Percentiles rank a stretch among this genome's conserved stretches.
phyloP scores from a whole-genome alignment of 75 land plant genomes.

The Pseudotsuga menziesii region DNA sequence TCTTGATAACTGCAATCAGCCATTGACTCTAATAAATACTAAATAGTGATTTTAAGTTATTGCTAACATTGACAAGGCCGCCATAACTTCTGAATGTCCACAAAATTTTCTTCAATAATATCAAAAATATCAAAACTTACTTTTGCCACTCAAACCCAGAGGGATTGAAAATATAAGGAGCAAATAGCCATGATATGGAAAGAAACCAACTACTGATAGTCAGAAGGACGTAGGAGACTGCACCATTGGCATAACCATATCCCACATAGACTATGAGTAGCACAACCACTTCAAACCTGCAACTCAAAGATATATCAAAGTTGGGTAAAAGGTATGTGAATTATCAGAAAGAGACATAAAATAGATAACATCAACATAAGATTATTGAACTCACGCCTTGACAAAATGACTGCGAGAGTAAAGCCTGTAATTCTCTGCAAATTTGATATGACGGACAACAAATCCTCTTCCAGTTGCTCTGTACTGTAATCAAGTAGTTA shows the following conservation, averaged over 20 bases:
- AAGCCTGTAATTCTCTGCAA: constrained; percentile 92
- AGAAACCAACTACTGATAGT: constrained; percentile 97
- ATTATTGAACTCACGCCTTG: constrained; percentile 63
- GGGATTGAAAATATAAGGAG: constrained; percentile 95
- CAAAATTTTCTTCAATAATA: not conserved
- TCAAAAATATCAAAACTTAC: constrained; percentile 37
- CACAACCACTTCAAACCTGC: constrained; percentile 82
- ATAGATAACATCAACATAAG: constrained; percentile 3
- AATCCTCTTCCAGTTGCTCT: constrained; percentile 97
- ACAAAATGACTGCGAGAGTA: constrained; percentile 99
- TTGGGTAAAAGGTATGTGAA: constrained; percentile 4
- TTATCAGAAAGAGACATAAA: not conserved
- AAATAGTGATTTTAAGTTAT: not conserved
- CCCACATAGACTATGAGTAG: constrained; percentile 82
- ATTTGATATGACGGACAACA: constrained; percentile 92
- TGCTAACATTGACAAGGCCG: not conserved
- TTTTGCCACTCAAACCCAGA: constrained; percentile 99
- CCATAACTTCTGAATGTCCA: no score
- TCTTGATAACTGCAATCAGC: not conserved
- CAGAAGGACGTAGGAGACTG: constrained; percentile 57
- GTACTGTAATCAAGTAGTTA: constrained; percentile 50
- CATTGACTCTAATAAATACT: not conserved
- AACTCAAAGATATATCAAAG: not conserved
- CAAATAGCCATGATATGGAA: constrained; percentile 94
- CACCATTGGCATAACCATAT: constrained; percentile 67